These are phyloP conservation scores for Vanrija humicola DNA, from an alignment of 1,284 basidiomycete genomes.

Conservation along the genomic window DNA sequence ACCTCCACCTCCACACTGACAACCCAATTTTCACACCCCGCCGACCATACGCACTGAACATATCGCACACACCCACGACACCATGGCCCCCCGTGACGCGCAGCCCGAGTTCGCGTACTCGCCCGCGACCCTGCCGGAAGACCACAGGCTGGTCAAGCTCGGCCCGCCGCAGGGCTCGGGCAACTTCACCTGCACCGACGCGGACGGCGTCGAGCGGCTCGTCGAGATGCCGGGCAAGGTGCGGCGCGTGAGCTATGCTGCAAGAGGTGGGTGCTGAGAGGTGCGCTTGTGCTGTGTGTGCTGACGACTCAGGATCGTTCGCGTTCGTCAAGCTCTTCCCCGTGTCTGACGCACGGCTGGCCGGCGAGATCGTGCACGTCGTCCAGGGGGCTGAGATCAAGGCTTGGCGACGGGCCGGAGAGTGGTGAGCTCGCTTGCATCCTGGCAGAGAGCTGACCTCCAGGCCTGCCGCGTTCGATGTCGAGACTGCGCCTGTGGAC, in stretches of 20 bases:
- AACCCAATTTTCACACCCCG: too few relatives aligned
- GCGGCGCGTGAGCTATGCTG: conserved; percentile 27
- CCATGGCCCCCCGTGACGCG: conserved; percentile 7
- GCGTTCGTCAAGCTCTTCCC: conserved; percentile 35
- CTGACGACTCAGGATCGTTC: conserved; percentile 27
- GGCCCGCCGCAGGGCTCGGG: conserved; percentile 36
- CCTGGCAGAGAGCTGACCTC: neutral
- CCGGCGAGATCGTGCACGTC: conserved; percentile 38
- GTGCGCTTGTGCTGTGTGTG: neutral
- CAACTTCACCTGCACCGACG: conserved; percentile 31
- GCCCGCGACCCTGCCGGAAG: conserved; percentile 26
- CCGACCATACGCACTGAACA: neutral
- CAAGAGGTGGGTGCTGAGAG: conserved; percentile 25
- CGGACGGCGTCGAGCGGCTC: conserved; percentile 27
- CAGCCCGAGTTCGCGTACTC: conserved; percentile 11
- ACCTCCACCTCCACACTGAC: too few relatives aligned
- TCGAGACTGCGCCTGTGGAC: too few relatives aligned
- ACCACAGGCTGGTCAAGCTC: conserved; percentile 31
- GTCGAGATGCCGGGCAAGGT: conserved; percentile 35
- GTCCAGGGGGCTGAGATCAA: conserved; percentile 33
- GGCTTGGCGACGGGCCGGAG: conserved; percentile 33
- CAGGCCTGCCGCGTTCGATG: too few relatives aligned
- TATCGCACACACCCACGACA: neutral
- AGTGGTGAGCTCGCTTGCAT: conserved; percentile 36
- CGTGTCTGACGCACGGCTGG: conserved; percentile 18